Conservation (phyloP, 2,329 filamentous ascomycete species). For the Calonectria leucothoes region DNA sequence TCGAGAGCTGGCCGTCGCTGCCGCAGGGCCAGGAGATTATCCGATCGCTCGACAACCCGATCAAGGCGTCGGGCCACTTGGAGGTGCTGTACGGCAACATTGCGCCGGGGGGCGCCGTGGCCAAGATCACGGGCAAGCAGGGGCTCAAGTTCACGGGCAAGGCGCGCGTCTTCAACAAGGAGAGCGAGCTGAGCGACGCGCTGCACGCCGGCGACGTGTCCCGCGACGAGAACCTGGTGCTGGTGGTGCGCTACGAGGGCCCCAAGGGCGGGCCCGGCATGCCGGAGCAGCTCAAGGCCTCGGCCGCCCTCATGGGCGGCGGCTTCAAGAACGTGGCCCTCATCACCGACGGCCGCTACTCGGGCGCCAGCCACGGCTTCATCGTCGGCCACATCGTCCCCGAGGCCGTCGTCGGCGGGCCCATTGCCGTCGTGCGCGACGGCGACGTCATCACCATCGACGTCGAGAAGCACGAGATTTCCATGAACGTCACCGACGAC, state of each 20-base stretch:
- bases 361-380: slow-evolving; percentile 87
- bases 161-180: slow-evolving; percentile 87
- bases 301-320: slow-evolving; percentile 90
- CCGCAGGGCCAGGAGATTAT: slow-evolving; percentile 85
- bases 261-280: slow-evolving; percentile 93
- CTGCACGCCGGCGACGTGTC: slow-evolving; percentile 73
- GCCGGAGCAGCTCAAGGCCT: slow-evolving; percentile 91
- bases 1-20: slow-evolving; percentile 78
- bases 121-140: slow-evolving; percentile 96
- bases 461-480: slow-evolving; percentile 53
- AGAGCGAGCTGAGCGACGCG: slow-evolving; percentile 79
- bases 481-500: neutral
- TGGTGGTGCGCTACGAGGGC: slow-evolving; percentile 92
- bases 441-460: slow-evolving; percentile 89
- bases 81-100: slow-evolving; percentile 88
- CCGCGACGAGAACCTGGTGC: slow-evolving; percentile 73
- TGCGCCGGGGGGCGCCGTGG: slow-evolving; percentile 87
- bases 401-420: slow-evolving; percentile 87
- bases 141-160: slow-evolving; percentile 82
- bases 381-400: slow-evolving; percentile 93
- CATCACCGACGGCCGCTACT: slow-evolving; percentile 90
- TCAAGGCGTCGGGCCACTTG: slow-evolving; percentile 87
- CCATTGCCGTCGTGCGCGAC: slow-evolving; percentile 82
- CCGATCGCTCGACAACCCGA: slow-evolving; percentile 76
- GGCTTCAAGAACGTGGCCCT: slow-evolving; percentile 86